Percentiles rank a stretch among this genome's conserved stretches.
These are phyloP conservation scores for Alternaria incomplexa DNA, from an alignment of 2,329 filamentous ascomycete species.

Conservation along the genomic window DNA sequence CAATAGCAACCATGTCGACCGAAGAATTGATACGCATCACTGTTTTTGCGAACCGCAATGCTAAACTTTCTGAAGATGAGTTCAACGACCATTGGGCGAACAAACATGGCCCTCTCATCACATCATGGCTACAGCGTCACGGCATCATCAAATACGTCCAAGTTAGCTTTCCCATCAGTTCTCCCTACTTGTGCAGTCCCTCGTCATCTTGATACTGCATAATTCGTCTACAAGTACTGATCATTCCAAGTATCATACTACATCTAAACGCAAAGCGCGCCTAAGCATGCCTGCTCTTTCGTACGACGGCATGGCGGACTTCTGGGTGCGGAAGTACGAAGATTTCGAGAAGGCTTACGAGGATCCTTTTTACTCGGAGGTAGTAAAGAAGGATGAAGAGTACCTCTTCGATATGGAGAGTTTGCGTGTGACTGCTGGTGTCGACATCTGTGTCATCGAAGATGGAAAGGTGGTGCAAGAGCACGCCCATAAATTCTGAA, in stretches of 20 bases:
- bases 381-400: conserved; percentile 30
- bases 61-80: conserved; percentile 26
- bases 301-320: conserved; percentile 33
- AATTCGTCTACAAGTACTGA: not conserved
- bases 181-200: not conserved
- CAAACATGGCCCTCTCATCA: conserved; percentile 29
- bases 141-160: conserved; percentile 33
- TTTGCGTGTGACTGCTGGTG: not conserved
- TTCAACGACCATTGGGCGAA: conserved; percentile 33
- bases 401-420: conserved; percentile 24
- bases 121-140: conserved; percentile 26
- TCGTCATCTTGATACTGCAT: not conserved
- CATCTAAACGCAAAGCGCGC: conserved; percentile 20
- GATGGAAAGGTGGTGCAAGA: not conserved
- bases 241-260: conserved; percentile 26
- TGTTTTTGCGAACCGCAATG: conserved; percentile 29
- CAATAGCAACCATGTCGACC: not conserved
- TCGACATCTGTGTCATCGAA: not conserved
- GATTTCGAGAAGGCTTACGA: conserved; percentile 32
- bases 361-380: conserved; percentile 27
- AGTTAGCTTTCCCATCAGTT: conserved; percentile 8
- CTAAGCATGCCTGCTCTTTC: conserved; percentile 19
- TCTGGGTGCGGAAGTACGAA: conserved; percentile 31
- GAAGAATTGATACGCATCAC: conserved; percentile 25
- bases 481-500: not conserved